These are phyloP conservation scores for Pleomassaria siparia DNA, from an alignment of 2,329 filamentous ascomycete genomes.

Conservation along the genomic window DNA sequence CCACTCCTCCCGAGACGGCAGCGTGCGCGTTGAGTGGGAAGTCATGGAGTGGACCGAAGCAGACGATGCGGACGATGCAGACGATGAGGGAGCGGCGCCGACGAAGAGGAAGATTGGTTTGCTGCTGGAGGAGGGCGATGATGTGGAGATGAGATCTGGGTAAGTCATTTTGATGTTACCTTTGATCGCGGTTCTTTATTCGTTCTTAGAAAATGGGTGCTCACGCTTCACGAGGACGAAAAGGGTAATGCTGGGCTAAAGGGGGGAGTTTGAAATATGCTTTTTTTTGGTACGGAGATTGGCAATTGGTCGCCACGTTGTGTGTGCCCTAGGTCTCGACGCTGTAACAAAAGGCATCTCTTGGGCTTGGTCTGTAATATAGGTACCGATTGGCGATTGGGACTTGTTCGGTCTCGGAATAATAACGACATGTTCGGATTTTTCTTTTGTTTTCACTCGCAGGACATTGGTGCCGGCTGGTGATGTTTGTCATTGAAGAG, in stretches of 20 bases:
- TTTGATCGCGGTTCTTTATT: constrained; percentile 16
- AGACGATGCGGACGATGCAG: constrained; percentile 42
- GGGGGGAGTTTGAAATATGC: constrained; percentile 1
- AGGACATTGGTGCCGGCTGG: background rate
- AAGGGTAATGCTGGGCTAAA: constrained; percentile 18
- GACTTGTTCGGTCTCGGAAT: background rate
- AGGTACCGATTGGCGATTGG: background rate
- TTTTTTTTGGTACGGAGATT: background rate
- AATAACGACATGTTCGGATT: background rate
- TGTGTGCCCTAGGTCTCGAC: background rate
- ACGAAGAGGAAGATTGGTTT: constrained; percentile 41
- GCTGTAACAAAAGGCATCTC: background rate
- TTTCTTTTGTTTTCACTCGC: background rate
- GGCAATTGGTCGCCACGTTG: background rate
- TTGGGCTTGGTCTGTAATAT: constrained; percentile 2
- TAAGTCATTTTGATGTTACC: constrained; percentile 14
- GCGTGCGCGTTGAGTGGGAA: constrained; percentile 76
- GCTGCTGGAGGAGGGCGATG: constrained; percentile 23
- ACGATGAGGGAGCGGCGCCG: constrained; percentile 33
- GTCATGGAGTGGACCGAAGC: constrained; percentile 65
- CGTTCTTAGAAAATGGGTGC: constrained; percentile 14
- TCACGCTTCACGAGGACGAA: constrained; percentile 27
- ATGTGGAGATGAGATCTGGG: constrained; percentile 33
- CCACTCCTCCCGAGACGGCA: constrained; percentile 63
- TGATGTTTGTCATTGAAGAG: background rate